A percentile compares a stretch with the other conserved stretches of the same genome.
These are phyloP conservation scores for Microsporum audouinii DNA, from an alignment of 2,329 filamentous ascomycete genomes.

Conservation along the genomic window DNA sequence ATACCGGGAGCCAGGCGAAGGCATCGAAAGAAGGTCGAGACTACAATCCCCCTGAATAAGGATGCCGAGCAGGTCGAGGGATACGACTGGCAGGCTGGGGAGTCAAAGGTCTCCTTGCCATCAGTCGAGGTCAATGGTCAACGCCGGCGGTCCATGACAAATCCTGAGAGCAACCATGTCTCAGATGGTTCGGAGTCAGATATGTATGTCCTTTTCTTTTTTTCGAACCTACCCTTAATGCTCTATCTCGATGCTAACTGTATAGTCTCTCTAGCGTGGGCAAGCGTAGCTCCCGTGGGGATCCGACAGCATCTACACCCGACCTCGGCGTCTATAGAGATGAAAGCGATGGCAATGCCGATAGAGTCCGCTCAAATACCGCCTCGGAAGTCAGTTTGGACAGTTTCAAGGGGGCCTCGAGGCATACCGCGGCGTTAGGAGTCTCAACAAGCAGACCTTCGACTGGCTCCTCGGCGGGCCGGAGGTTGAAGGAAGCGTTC, in stretches of 20 bases:
- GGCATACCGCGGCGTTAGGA: constrained; percentile 1
- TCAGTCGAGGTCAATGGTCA: constrained; percentile 21
- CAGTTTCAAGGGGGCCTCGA: not conserved
- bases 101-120: constrained; percentile 8
- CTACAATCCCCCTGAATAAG: not conserved
- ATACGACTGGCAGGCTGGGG: constrained; percentile 6
- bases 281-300: not conserved
- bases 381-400: not conserved
- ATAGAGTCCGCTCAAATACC: not conserved
- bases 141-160: constrained; percentile 16
- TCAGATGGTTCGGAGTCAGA: constrained; percentile 42
- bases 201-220: constrained; percentile 25
- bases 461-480: constrained; percentile 49
- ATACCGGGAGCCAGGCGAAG: constrained; percentile 30
- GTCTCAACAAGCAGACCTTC: not conserved
- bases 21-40: constrained; percentile 34
- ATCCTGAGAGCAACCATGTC: constrained; percentile 30
- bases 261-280: not conserved
- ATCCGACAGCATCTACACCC: not conserved
- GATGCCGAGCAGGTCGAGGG: not conserved
- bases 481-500: constrained; percentile 63
- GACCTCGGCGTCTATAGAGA: not conserved
- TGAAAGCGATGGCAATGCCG: not conserved
- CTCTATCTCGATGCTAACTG: not conserved
- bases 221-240: not conserved